Conservation (phyloP, 352 stramenopile species). For the Aphanomyces cochlioides region DNA sequence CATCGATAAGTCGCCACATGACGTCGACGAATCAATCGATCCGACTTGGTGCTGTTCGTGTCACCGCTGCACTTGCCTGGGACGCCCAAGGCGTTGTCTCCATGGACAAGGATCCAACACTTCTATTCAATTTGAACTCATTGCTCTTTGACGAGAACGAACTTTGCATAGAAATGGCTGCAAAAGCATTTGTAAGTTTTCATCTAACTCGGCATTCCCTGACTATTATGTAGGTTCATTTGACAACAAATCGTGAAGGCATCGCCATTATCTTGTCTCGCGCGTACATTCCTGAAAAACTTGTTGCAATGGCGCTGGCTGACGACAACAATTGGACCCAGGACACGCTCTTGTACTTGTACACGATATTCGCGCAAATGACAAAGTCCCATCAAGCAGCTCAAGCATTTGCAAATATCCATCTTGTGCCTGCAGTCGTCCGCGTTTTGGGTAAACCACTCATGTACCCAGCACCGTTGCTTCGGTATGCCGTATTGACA, state of each 20-base stretch:
- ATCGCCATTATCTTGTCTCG: conserved; percentile 13
- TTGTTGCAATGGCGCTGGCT: conserved; percentile 18
- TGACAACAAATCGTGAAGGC: conserved; percentile 12
- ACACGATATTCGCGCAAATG: conserved; percentile 16
- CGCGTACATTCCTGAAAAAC: conserved; percentile 25
- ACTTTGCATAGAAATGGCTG: conserved; percentile 3
- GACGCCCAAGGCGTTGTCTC: conserved; percentile 9
- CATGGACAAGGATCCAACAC: conserved; percentile 23
- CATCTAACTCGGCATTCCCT: not conserved
- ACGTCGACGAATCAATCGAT: conserved; percentile 8
- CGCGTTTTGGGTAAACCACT: conserved; percentile 15
- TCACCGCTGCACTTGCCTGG: conserved; percentile 24
- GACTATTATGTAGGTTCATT: conserved; percentile 1
- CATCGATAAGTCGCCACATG: conserved; percentile 18
- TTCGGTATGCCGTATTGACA: conserved; percentile 17
- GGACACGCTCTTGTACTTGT: not conserved
- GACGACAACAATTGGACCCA: not conserved
- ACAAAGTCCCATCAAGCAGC: conserved; percentile 21
- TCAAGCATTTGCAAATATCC: not conserved
- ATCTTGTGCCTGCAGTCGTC: conserved; percentile 23
- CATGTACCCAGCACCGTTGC: not conserved
- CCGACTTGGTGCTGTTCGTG: not conserved
- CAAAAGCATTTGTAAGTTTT: conserved; percentile 3
- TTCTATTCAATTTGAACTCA: conserved; percentile 28
- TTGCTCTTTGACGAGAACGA: conserved; percentile 16